phyloP scores from a whole-genome alignment of 768 basidiomycete genomes.

The Phaeotremella skinneri region DNA sequence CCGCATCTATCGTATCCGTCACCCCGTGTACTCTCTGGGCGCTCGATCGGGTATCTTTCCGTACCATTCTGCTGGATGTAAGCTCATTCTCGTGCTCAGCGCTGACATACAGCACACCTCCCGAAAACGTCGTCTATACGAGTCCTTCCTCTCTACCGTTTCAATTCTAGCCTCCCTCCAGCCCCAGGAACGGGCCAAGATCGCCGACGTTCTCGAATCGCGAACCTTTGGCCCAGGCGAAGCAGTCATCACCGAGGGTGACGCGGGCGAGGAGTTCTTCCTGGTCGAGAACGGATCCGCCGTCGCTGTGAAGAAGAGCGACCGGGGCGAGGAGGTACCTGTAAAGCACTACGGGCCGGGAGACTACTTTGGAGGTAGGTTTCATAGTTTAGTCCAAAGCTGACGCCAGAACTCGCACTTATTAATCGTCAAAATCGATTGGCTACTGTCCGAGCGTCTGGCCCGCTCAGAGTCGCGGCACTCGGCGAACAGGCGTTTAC shows the following conservation, averaged over 20 bases:
- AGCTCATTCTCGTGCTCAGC: not conserved
- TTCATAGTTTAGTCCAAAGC: constrained; percentile 1
- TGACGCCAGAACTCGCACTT: constrained; percentile 73
- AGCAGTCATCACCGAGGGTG: constrained; percentile 84
- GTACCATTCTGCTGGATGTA: constrained; percentile 86
- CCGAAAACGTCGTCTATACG: constrained; percentile 89
- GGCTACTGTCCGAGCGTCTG: constrained; percentile 86
- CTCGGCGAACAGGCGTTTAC: constrained; percentile 92
- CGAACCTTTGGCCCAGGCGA: constrained; percentile 77
- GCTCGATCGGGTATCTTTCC: constrained; percentile 95
- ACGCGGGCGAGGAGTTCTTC: constrained; percentile 95
- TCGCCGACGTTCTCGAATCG: constrained; percentile 90
- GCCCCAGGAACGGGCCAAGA: constrained; percentile 87
- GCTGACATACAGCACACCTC: constrained; percentile 62
- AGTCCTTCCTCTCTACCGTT: constrained; percentile 89
- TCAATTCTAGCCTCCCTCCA: constrained; percentile 80
- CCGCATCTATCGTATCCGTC: constrained; percentile 85
- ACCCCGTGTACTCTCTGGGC: constrained; percentile 81
- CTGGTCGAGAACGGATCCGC: constrained; percentile 95
- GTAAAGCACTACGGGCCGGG: constrained; percentile 80
- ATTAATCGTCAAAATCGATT: constrained; percentile 85
- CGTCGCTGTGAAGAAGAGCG: constrained; percentile 67
- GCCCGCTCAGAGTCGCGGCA: constrained; percentile 88
- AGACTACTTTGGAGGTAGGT: constrained; percentile 95
- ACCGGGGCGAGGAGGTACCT: constrained; percentile 58